These are phyloP conservation scores for Diaporthe nobilis DNA, from an alignment of 2,329 filamentous ascomycete species.

Conservation along the genomic window DNA sequence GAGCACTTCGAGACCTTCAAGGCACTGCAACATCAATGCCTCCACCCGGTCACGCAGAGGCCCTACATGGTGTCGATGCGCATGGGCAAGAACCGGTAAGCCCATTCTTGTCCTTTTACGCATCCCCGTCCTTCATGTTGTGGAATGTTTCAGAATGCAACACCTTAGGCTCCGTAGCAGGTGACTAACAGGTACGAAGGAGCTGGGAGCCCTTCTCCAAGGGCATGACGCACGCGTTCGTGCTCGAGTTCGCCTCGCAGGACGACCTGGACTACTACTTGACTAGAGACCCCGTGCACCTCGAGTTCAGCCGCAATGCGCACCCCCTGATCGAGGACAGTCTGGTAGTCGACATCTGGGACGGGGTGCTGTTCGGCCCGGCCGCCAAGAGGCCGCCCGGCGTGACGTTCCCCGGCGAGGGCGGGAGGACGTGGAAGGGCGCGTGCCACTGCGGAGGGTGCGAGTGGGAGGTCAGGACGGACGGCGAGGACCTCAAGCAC, in stretches of 20 bases:
- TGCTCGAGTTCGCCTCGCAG: slow-evolving; percentile 17
- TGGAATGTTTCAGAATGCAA: too few species aligned
- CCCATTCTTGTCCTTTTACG: too few species aligned
- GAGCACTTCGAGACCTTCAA: slow-evolving; percentile 18
- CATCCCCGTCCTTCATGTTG: too few species aligned
- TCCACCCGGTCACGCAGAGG: slow-evolving; percentile 19
- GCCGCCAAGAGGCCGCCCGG: background rate
- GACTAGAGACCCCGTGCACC: slow-evolving; percentile 13
- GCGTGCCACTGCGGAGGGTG: slow-evolving; percentile 21
- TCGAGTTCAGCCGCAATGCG: slow-evolving; percentile 19
- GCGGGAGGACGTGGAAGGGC: slow-evolving; percentile 21
- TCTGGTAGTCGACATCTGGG: slow-evolving; percentile 1
- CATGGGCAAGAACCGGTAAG: slow-evolving; percentile 13
- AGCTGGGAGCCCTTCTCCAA: slow-evolving; percentile 19
- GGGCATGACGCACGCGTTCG: slow-evolving; percentile 20
- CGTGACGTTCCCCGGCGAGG: slow-evolving; percentile 11
- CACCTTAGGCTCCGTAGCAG: too few species aligned
- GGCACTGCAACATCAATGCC: slow-evolving; percentile 5
- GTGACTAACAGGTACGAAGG: too few species aligned
- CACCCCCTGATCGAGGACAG: slow-evolving; percentile 27
- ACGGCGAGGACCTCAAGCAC: slow-evolving; percentile 20
- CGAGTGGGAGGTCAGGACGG: slow-evolving; percentile 20
- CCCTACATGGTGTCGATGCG: slow-evolving; percentile 20
- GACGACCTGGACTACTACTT: slow-evolving; percentile 23
- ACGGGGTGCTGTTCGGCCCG: slow-evolving; percentile 21